Evolutionary conservation across 2,329 filamentous ascomycete species (phyloP).

Genomic region (Cercospora citrullina): DNA sequence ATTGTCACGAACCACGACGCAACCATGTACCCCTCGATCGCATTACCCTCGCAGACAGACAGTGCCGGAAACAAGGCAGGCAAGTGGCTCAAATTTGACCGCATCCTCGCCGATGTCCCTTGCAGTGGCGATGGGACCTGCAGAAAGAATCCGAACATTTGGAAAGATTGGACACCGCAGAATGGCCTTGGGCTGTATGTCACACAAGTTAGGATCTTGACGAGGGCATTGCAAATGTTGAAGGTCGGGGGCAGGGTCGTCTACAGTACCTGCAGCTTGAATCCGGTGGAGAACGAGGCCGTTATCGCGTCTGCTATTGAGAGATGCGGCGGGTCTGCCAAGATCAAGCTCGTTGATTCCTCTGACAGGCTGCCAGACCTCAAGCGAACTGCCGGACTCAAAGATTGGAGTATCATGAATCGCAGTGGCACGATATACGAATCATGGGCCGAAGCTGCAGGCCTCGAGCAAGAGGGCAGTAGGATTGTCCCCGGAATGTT

Average conservation of each 20-base stretch:
- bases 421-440: constrained; percentile 77
- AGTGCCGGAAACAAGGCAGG: constrained; percentile 49
- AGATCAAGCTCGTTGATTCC: constrained; percentile 83
- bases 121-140: constrained; percentile 94
- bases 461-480: constrained; percentile 57
- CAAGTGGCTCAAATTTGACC: constrained; percentile 91
- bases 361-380: constrained; percentile 73
- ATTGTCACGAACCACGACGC: constrained; percentile 98
- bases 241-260: constrained; percentile 93
- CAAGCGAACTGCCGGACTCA: constrained; percentile 74
- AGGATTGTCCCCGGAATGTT: constrained; percentile 86
- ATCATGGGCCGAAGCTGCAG: constrained; percentile 69
- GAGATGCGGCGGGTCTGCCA: constrained; percentile 77
- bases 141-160: constrained; percentile 89
- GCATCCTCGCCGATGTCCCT: constrained; percentile 92
- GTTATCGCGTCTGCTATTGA: constrained; percentile 86
- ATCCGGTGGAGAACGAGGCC: constrained; percentile 95
- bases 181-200: constrained; percentile 84
- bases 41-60: constrained; percentile 63
- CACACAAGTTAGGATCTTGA: constrained; percentile 85
- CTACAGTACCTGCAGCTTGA: constrained; percentile 98
- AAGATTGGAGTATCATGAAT: constrained; percentile 87
- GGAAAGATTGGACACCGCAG: constrained; percentile 90
- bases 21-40: constrained; percentile 90
- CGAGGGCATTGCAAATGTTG: constrained; percentile 90